A percentile compares a stretch with the other conserved stretches of the same genome.
phyloP scores from a whole-genome alignment of 257 asterid species.

The Paulownia fortunei region DNA sequence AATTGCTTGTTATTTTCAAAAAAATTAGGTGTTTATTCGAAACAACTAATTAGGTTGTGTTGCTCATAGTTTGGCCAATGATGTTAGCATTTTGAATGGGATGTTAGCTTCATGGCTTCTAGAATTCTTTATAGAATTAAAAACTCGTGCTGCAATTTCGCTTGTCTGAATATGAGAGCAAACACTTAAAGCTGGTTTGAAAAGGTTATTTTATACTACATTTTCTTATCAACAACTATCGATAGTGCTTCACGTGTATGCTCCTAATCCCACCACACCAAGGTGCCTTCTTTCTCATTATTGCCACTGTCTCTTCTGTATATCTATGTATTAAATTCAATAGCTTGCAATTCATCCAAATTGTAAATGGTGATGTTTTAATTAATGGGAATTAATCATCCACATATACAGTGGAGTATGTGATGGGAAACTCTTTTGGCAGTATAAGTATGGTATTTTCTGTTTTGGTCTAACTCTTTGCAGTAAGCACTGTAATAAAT shows the following conservation, averaged over 20 bases:
- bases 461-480: background rate
- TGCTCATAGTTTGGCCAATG: conserved; percentile 12
- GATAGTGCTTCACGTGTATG: background rate
- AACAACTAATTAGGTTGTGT: conserved; percentile 18
- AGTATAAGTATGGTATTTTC: background rate
- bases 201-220: background rate
- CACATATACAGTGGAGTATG: background rate
- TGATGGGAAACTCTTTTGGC: background rate
- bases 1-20: conserved; percentile 4
- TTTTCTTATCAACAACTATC: background rate
- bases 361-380: background rate
- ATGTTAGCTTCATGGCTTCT: conserved; percentile 7
- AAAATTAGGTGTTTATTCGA: background rate
- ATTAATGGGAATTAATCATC: background rate
- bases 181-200: background rate
- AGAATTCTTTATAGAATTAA: background rate
- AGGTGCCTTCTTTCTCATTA: background rate
- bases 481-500: background rate
- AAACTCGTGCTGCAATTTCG: background rate
- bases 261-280: background rate
- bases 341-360: background rate
- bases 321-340: background rate
- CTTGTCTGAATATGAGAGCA: conserved; percentile 5
- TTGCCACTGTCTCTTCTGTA: conserved; percentile 3
- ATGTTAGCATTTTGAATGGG: conserved; percentile 12